Evolutionary conservation across 805 yeast species (phyloP).

Genomic region (Myxozyma monticola): DNA sequence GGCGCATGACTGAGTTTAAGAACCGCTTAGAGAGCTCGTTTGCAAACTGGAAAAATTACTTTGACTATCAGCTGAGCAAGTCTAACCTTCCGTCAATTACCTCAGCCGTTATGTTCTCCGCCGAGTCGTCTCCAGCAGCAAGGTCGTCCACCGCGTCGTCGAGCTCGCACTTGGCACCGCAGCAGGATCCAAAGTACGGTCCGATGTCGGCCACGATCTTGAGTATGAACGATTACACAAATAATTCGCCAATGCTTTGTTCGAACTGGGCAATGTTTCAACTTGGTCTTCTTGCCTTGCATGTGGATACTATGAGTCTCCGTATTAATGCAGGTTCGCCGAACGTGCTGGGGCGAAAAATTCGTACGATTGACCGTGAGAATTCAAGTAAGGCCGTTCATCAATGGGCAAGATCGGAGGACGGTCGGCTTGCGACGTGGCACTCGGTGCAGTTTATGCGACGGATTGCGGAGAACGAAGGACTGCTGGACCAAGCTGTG

Average conservation of each 20-base stretch:
- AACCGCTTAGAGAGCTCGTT: constrained; percentile 40
- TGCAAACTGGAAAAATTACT: constrained; percentile 42
- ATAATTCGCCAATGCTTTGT: constrained; percentile 32
- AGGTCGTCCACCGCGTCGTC: not conserved
- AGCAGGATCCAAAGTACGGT: no score
- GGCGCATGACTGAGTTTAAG: constrained; percentile 38
- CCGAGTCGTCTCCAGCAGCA: constrained; percentile 5
- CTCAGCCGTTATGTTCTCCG: constrained; percentile 19
- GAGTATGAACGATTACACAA: constrained; percentile 30
- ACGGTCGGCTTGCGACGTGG: constrained; percentile 37
- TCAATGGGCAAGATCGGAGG: constrained; percentile 35
- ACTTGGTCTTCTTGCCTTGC: constrained; percentile 33
- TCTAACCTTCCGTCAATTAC: constrained; percentile 27
- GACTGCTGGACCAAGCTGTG: constrained; percentile 33
- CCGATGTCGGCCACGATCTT: constrained; percentile 7
- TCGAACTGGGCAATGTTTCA: constrained; percentile 37
- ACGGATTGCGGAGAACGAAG: constrained; percentile 30
- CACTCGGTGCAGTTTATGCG: constrained; percentile 35
- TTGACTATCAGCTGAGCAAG: constrained; percentile 40
- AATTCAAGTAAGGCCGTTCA: constrained; percentile 30
- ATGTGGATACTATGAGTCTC: constrained; percentile 34
- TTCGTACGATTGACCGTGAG: constrained; percentile 27
- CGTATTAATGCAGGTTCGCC: constrained; percentile 35
- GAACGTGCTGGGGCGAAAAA: constrained; percentile 31
- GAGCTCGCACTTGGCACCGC: not conserved